Percentiles rank a stretch among this genome's conserved stretches.
phyloP scores from a whole-genome alignment of 2,329 filamentous ascomycete species.

The Exserohilum rostratum region DNA sequence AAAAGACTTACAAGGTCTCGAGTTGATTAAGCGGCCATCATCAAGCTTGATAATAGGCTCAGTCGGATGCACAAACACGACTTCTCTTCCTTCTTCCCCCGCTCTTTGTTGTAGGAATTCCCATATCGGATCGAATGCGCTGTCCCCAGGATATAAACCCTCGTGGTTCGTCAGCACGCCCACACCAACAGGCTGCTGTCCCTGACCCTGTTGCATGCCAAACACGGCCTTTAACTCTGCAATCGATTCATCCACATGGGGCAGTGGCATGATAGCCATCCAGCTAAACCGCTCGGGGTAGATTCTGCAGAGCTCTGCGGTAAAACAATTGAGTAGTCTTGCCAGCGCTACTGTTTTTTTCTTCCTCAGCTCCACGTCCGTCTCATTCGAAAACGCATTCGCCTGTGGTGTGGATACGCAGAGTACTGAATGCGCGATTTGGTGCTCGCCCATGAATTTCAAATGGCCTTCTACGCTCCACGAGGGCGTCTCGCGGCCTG shows the following conservation, averaged over 20 bases:
- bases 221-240: constrained; percentile 33
- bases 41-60: constrained; percentile 41
- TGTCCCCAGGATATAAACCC: constrained; percentile 41
- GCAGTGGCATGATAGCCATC: constrained; percentile 37
- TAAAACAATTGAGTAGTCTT: constrained; percentile 44
- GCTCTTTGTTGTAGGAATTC: constrained; percentile 29
- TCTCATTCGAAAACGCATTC: constrained; percentile 37
- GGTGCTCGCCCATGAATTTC: constrained; percentile 38
- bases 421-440: constrained; percentile 39
- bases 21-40: constrained; percentile 32
- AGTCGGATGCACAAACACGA: constrained; percentile 46
- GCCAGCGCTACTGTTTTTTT: constrained; percentile 42
- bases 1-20: constrained; percentile 40
- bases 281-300: constrained; percentile 39
- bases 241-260: constrained; percentile 39
- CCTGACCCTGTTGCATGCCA: constrained; percentile 22
- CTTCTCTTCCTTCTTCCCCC: constrained; percentile 24
- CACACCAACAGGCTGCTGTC: constrained; percentile 39
- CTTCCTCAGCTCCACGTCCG: constrained; percentile 7
- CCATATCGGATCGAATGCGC: constrained; percentile 36
- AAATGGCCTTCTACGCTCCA: constrained; percentile 41
- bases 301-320: constrained; percentile 28
- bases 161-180: constrained; percentile 45
- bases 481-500: constrained; percentile 40
- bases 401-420: constrained; percentile 46